Evolutionary conservation across 306 rosid species (phyloP).

Genomic region (Sindora glabra): DNA sequence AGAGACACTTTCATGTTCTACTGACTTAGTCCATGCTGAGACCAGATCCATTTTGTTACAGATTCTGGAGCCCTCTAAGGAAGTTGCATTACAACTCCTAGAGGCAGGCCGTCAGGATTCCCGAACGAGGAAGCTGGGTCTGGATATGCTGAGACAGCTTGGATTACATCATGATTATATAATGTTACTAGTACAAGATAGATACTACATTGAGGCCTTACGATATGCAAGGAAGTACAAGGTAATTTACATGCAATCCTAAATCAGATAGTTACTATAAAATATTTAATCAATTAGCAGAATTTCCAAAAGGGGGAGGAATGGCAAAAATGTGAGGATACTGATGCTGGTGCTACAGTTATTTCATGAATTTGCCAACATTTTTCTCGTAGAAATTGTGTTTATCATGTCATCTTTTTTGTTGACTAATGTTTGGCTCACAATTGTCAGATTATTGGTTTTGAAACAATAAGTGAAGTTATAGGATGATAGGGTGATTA

Average conservation of each 20-base stretch:
- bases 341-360: conserved; percentile 4
- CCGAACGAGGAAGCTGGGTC: conserved; percentile 79
- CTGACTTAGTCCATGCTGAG: conserved; percentile 18
- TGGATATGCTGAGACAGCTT: conserved; percentile 89
- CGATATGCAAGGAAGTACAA: conserved; percentile 68
- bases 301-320: neutral
- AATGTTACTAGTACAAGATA: conserved; percentile 73
- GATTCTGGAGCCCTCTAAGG: conserved; percentile 92
- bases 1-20: neutral
- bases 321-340: neutral
- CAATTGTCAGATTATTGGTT: too few relatives aligned
- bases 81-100: conserved; percentile 84
- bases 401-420: conserved; percentile 2
- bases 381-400: neutral
- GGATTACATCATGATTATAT: conserved; percentile 88
- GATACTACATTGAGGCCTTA: conserved; percentile 87
- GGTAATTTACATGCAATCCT: conserved; percentile 41
- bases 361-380: neutral
- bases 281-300: neutral
- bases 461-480: too few relatives aligned
- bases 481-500: neutral
- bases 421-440: too few relatives aligned
- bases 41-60: conserved; percentile 22
- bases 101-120: conserved; percentile 79
- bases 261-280: neutral